These are phyloP conservation scores for Aquilaria agallochum DNA, from an alignment of 441 rosid species.

Conservation along the genomic window DNA sequence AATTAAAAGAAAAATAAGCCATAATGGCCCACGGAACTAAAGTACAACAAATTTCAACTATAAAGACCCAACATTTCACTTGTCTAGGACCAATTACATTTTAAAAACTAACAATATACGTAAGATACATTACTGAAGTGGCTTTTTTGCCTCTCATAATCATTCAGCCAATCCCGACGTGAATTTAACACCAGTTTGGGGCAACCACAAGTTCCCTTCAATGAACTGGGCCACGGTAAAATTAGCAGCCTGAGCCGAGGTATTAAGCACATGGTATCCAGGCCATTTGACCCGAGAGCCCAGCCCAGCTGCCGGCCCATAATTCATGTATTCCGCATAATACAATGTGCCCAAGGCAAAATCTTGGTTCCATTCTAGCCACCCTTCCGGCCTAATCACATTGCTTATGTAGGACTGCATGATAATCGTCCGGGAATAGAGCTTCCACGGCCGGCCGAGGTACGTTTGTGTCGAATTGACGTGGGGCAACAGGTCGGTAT, in stretches of 20 bases:
- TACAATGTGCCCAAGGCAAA: conserved; percentile 56
- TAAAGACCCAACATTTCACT: too few species aligned
- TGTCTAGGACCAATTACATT: background rate
- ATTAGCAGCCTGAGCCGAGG: conserved; percentile 36
- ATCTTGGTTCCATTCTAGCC: conserved; percentile 75
- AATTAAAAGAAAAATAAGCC: too few species aligned
- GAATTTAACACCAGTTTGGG: conserved; percentile 57
- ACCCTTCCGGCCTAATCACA: conserved; percentile 67
- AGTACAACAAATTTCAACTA: too few species aligned
- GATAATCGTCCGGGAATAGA: conserved; percentile 63
- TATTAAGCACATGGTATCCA: conserved; percentile 59
- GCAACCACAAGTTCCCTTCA: conserved; percentile 78
- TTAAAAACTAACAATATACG: background rate
- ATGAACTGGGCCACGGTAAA: conserved; percentile 65
- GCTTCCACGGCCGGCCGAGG: conserved; percentile 94
- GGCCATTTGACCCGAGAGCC: conserved; percentile 69
- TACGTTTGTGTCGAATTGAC: conserved; percentile 53
- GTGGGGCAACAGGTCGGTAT: conserved; percentile 48
- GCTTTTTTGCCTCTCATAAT: conserved; percentile 1
- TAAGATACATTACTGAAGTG: background rate
- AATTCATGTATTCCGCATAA: conserved; percentile 73
- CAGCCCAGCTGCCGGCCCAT: conserved; percentile 61
- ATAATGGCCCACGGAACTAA: too few species aligned
- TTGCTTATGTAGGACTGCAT: conserved; percentile 57
- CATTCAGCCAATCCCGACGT: conserved; percentile 38